Percentiles rank a stretch among this genome's conserved stretches.
Conservation (phyloP, 306 rosid genomes). For the Prunus davidiana region DNA sequence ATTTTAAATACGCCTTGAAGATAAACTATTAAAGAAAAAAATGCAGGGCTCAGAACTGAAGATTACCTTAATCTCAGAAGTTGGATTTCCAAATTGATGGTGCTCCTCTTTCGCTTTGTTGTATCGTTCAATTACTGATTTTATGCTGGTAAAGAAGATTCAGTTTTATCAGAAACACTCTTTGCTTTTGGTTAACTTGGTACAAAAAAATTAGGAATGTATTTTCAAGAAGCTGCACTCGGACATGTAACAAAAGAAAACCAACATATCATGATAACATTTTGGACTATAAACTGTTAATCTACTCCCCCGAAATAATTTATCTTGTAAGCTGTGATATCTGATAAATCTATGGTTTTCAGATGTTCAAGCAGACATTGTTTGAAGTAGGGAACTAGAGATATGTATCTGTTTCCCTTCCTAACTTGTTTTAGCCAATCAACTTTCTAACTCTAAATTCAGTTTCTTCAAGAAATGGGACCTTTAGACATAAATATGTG, state of each 20-base stretch:
- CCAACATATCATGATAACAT: neutral
- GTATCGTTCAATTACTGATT: constrained; percentile 72
- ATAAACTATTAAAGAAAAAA: neutral
- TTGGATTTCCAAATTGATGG: constrained; percentile 44
- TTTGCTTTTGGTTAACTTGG: neutral
- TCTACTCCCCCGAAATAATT: neutral
- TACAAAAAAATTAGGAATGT: neutral
- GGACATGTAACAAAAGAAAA: neutral
- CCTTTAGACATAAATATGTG: neutral
- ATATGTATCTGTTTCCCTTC: neutral
- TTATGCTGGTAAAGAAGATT: constrained; percentile 60
- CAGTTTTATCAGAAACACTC: constrained; percentile 25
- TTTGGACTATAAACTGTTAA: neutral
- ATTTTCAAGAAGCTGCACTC: neutral
- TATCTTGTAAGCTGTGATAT: neutral
- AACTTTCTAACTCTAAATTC: neutral
- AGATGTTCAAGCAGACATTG: neutral
- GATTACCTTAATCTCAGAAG: constrained; percentile 84
- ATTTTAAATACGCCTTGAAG: neutral
- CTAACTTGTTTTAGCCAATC: neutral
- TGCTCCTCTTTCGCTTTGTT: constrained; percentile 72
- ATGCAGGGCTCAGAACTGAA: neutral
- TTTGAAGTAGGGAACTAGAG: neutral
- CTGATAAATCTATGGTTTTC: neutral
- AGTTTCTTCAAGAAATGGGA: neutral